Conservation (phyloP, 345 rosid species). For the Citrus medica region DNA sequence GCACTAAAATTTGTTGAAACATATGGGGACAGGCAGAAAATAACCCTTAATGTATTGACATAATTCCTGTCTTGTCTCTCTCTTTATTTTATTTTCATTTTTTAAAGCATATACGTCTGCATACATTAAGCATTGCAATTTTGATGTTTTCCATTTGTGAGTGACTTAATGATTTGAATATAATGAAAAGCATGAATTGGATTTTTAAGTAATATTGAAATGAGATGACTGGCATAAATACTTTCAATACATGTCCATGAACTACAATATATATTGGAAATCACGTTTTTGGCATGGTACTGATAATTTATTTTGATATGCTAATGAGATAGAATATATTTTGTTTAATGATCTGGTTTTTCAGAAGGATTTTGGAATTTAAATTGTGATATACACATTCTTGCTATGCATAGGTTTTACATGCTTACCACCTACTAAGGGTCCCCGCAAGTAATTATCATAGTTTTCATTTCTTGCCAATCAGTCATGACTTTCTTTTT, state of each 20-base stretch:
- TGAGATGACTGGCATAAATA: not conserved
- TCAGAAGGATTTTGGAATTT: not conserved
- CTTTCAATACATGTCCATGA: not conserved
- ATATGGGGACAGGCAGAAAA: too few relatives aligned
- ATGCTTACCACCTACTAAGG: not conserved
- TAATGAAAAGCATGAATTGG: not conserved
- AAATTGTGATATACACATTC: not conserved
- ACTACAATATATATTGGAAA: not conserved
- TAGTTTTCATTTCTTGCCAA: slow-evolving; percentile 2
- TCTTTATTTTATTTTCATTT: not conserved
- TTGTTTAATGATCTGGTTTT: not conserved
- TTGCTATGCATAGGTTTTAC: not conserved
- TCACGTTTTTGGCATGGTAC: not conserved
- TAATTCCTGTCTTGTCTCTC: not conserved
- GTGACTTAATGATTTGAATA: not conserved
- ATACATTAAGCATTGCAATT: not conserved
- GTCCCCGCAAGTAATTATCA: not conserved
- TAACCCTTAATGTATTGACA: not conserved
- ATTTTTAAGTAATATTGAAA: not conserved
- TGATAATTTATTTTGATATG: not conserved
- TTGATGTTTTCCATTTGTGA: not conserved
- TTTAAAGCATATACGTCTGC: not conserved
- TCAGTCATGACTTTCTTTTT: slow-evolving; percentile 13
- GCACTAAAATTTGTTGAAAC: too few relatives aligned
- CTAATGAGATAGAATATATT: not conserved